A percentile compares a stretch with the other conserved stretches of the same genome.
These are phyloP conservation scores for Colletotrichum sp. DNA, from an alignment of 2,329 filamentous ascomycete genomes.

Conservation along the genomic window DNA sequence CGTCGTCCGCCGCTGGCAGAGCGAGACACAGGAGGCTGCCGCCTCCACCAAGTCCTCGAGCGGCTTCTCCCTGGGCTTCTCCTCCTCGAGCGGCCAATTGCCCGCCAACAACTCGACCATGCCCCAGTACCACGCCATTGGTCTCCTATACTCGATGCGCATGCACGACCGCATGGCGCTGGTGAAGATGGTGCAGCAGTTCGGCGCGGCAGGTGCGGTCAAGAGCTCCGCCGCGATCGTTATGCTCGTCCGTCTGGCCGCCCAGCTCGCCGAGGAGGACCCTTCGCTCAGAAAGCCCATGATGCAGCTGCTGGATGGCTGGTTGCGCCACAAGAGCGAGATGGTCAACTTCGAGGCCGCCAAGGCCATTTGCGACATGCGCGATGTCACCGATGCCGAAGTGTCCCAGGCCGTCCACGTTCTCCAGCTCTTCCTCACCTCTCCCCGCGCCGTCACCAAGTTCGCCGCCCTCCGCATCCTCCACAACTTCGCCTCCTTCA, in stretches of 20 bases:
- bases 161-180: slow-evolving; percentile 97
- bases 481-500: slow-evolving; percentile 96
- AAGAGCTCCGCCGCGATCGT: slow-evolving; percentile 95
- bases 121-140: slow-evolving; percentile 98
- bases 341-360: slow-evolving; percentile 99
- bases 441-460: slow-evolving; percentile 93
- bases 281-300: slow-evolving; percentile 88
- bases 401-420: slow-evolving; percentile 93
- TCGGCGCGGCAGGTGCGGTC: slow-evolving; percentile 86
- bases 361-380: slow-evolving; percentile 95
- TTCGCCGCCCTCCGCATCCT: slow-evolving; percentile 96
- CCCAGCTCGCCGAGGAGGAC: slow-evolving; percentile 94
- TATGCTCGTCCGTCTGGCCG: slow-evolving; percentile 89
- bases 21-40: slow-evolving; percentile 96
- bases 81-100: slow-evolving; percentile 75
- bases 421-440: slow-evolving; percentile 94
- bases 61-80: slow-evolving; percentile 91
- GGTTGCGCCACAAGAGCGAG: slow-evolving; percentile 97
- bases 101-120: slow-evolving; percentile 94
- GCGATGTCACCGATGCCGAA: slow-evolving; percentile 90
- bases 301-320: slow-evolving; percentile 95
- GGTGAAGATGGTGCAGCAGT: slow-evolving; percentile 99
- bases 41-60: slow-evolving; percentile 87
- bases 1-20: slow-evolving; percentile 96
- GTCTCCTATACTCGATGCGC: slow-evolving; percentile 96